Percentiles rank a stretch among this genome's conserved stretches.
phyloP scores from a whole-genome alignment of 169 alveolate genomes.

The Babesia divergens region DNA sequence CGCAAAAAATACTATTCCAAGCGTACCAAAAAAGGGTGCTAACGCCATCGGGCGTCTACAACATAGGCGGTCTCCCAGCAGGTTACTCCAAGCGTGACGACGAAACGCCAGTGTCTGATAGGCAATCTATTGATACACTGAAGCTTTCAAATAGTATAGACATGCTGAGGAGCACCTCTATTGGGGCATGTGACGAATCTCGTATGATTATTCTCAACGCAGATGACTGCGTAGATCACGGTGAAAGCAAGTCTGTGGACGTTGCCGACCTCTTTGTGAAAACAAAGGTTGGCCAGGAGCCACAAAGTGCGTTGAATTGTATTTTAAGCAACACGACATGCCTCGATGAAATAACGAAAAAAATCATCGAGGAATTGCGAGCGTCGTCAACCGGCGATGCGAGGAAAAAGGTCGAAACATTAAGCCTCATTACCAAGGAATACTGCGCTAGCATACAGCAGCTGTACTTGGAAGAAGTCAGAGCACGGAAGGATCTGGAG shows the following conservation, averaged over 20 bases:
- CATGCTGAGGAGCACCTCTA: not conserved
- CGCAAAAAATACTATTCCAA: conserved; percentile 61
- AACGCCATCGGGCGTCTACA: conserved; percentile 40
- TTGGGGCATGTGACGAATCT: not conserved
- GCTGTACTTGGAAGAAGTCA: conserved; percentile 60
- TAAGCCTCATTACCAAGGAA: conserved; percentile 33
- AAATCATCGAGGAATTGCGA: conserved; percentile 61
- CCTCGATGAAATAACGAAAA: conserved; percentile 65
- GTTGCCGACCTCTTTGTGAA: conserved; percentile 67
- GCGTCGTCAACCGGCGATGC: conserved; percentile 48
- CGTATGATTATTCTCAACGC: not conserved
- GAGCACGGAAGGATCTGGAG: conserved; percentile 72
- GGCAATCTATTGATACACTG: not conserved
- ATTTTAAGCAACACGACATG: conserved; percentile 68
- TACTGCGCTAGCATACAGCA: conserved; percentile 38
- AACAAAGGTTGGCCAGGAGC: conserved; percentile 67
- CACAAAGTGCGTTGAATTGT: conserved; percentile 71
- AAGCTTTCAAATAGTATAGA: not conserved
- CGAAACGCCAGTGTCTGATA: not conserved
- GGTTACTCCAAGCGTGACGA: not conserved
- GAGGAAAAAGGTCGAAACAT: conserved; percentile 53
- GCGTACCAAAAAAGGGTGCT: conserved; percentile 34
- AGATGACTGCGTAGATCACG: conserved; percentile 2
- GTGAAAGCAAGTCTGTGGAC: conserved; percentile 23
- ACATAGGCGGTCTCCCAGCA: conserved; percentile 18